Conservation (phyloP, 306 rosid genomes). For the Corylus americana region DNA sequence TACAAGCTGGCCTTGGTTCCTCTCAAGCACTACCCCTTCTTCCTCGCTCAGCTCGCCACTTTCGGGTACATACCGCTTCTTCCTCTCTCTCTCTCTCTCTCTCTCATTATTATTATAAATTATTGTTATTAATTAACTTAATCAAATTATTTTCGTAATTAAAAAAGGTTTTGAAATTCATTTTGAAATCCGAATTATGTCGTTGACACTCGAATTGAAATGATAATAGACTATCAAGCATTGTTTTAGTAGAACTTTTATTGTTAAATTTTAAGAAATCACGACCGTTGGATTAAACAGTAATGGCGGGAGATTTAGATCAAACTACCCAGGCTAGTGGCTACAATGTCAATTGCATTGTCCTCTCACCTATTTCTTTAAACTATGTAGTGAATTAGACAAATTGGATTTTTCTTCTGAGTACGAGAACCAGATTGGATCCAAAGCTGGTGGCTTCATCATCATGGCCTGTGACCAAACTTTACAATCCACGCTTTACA, state of each 20-base stretch:
- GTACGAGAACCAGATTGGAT: not conserved
- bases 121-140: not conserved
- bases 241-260: too few species aligned
- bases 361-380: too few species aligned
- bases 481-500: not conserved
- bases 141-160: not conserved
- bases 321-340: not conserved
- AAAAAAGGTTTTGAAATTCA: not conserved
- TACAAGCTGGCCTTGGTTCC: slow-evolving; percentile 92
- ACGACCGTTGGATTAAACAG: not conserved
- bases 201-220: too few species aligned
- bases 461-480: not conserved
- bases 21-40: slow-evolving; percentile 82
- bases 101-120: not conserved
- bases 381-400: not conserved
- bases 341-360: not conserved
- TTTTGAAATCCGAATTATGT: not conserved
- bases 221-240: not conserved
- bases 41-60: slow-evolving; percentile 92
- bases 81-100: not conserved
- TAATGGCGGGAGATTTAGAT: slow-evolving; percentile 9
- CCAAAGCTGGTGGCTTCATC: not conserved
- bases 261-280: not conserved
- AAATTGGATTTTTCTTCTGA: not conserved
- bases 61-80: slow-evolving; percentile 56